phyloP scores from a whole-genome alignment of 805 yeast species.

The Candida caryicola region DNA sequence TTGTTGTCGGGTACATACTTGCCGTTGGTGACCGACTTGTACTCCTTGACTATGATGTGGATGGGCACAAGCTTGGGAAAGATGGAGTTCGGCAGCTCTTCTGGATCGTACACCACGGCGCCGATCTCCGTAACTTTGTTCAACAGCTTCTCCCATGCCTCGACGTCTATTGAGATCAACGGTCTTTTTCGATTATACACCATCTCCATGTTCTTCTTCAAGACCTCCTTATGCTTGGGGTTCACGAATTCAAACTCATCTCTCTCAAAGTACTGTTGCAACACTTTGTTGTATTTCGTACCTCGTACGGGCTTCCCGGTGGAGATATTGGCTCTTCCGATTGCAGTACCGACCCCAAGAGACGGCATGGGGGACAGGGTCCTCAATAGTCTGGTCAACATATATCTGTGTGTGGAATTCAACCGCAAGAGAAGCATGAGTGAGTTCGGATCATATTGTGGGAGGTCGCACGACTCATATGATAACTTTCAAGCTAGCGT shows the following conservation, averaged over 20 bases:
- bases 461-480: not conserved
- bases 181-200: constrained; percentile 22
- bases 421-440: too few species aligned
- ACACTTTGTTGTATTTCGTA: constrained; percentile 6
- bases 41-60: constrained; percentile 21
- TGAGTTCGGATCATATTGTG: too few species aligned
- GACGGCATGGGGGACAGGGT: too few species aligned
- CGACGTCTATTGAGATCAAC: constrained; percentile 26
- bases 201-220: constrained; percentile 13
- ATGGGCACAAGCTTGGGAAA: constrained; percentile 17
- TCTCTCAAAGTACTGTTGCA: constrained; percentile 19
- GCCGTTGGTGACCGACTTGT: constrained; percentile 15
- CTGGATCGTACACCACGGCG: constrained; percentile 23
- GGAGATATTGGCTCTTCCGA: too few species aligned
- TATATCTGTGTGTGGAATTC: too few species aligned
- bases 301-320: too few species aligned
- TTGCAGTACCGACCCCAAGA: too few species aligned
- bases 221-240: constrained; percentile 8
- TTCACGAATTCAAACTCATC: constrained; percentile 15
- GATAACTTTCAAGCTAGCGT: not conserved
- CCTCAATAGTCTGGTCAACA: too few species aligned
- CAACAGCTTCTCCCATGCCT: constrained; percentile 20
- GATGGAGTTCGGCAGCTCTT: constrained; percentile 12
- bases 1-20: constrained; percentile 23
- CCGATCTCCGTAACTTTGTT: constrained; percentile 24